A percentile compares a stretch with the other conserved stretches of the same genome.
phyloP scores from a whole-genome alignment of 495 filamentous ascomycete species.

The Pyrenula aspistea region DNA sequence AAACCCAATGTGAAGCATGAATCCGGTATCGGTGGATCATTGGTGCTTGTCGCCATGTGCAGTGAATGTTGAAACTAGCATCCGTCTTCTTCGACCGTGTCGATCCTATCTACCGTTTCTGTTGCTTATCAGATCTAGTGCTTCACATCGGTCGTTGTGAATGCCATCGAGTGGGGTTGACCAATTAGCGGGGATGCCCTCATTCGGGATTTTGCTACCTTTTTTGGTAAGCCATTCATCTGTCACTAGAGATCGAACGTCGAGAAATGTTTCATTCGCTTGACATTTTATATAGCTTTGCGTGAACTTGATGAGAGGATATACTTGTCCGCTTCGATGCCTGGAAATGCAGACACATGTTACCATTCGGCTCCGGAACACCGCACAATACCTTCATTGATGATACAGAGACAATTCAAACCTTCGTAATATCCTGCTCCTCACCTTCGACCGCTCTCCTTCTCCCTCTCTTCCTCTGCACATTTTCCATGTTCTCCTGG shows the following conservation, averaged over 20 bases:
- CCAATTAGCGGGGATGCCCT: neutral
- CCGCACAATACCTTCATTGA: too few relatives aligned
- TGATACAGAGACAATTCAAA: neutral
- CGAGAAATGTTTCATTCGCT: too few relatives aligned
- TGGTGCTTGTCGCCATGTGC: neutral
- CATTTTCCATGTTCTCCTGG: conserved; percentile 20
- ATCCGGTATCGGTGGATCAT: neutral
- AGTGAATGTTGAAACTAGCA: neutral
- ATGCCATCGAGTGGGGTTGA: neutral
- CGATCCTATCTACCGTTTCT: too few relatives aligned
- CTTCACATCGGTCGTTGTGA: neutral
- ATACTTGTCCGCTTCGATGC: too few relatives aligned
- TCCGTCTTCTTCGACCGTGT: neutral
- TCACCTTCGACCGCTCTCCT: neutral
- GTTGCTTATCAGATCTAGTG: too few relatives aligned
- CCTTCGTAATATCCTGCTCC: neutral
- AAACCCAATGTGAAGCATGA: neutral
- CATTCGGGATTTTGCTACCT: neutral
- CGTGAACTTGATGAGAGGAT: too few relatives aligned
- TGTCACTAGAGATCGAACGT: too few relatives aligned
- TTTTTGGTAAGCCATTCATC: neutral
- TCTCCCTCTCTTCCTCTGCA: neutral
- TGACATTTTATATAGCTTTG: too few relatives aligned
- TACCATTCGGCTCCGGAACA: too few relatives aligned
- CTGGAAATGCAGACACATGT: too few relatives aligned